These are phyloP conservation scores for Sclerotinia glacialis DNA, from an alignment of 2,329 filamentous ascomycete genomes.

Conservation along the genomic window DNA sequence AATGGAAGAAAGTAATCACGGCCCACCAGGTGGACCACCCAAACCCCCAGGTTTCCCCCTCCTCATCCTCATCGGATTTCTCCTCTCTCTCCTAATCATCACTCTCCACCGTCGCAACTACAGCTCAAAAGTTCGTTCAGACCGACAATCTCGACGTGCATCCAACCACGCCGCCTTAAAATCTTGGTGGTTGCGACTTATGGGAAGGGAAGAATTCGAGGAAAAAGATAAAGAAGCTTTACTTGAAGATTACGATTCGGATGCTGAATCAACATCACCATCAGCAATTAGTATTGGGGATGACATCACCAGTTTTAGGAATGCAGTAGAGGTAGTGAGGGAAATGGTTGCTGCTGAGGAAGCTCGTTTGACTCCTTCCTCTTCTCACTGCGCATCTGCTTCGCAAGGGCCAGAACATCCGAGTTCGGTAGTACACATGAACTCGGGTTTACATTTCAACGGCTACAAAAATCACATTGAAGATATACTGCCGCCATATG, in stretches of 20 bases:
- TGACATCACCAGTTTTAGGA: conserved; percentile 31
- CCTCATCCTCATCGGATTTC: conserved; percentile 30
- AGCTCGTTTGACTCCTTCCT: background rate
- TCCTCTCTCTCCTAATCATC: conserved; percentile 30
- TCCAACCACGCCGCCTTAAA: conserved; percentile 25
- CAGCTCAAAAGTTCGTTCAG: conserved; percentile 24
- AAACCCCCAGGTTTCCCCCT: conserved; percentile 11
- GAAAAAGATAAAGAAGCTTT: conserved; percentile 29
- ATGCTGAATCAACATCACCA: conserved; percentile 26
- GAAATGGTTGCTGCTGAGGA: conserved; percentile 32
- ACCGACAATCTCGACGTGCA: no score
- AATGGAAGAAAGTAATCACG: background rate
- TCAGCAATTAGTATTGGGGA: conserved; percentile 28
- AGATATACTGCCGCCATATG: conserved; percentile 19
- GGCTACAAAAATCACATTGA: background rate
- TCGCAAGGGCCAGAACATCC: background rate
- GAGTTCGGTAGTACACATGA: background rate
- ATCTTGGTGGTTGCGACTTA: conserved; percentile 24
- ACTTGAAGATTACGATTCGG: conserved; percentile 27
- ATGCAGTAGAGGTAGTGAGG: conserved; percentile 29
- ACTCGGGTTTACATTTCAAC: background rate
- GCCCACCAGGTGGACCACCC: conserved; percentile 1
- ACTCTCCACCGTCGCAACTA: conserved; percentile 30
- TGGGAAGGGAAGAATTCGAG: conserved; percentile 26
- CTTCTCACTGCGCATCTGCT: background rate